Conservation (phyloP, 2,329 filamentous ascomycete genomes). For the Colletotrichum horii region DNA sequence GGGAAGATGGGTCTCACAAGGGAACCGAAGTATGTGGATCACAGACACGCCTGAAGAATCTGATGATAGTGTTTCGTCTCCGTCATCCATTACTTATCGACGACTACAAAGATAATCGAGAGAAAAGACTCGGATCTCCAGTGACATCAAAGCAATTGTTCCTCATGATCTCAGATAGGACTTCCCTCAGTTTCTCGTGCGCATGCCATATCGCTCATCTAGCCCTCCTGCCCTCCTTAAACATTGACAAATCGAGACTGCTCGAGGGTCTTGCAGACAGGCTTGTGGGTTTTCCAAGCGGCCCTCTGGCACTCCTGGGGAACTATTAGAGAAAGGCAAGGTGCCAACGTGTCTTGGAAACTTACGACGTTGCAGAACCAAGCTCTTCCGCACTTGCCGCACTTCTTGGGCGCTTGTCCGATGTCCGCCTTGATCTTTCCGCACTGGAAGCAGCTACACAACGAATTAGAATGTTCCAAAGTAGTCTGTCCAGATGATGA, state of each 20-base stretch:
- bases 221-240: not conserved
- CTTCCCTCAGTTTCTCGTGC: not conserved
- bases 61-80: not conserved
- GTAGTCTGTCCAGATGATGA: not conserved
- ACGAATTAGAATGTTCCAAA: not conserved
- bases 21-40: not conserved
- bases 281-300: not conserved
- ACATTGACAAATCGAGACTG: not conserved
- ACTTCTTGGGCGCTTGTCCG: constrained; percentile 7
- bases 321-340: not conserved
- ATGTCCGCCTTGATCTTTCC: constrained; percentile 23
- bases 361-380: constrained; percentile 25
- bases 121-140: not conserved
- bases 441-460: constrained; percentile 27
- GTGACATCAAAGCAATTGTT: not conserved
- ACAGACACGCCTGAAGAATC: rapidly evolving
- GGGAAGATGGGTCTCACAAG: not conserved
- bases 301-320: not conserved
- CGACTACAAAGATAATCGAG: not conserved
- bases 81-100: not conserved
- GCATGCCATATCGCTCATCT: not conserved
- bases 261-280: not conserved
- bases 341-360: not conserved
- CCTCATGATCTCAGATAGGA: not conserved
- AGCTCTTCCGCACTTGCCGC: constrained; percentile 15